phyloP scores from a whole-genome alignment of 2,329 filamentous ascomycete genomes.

The Stagonosporopsis cucurbitacearum region DNA sequence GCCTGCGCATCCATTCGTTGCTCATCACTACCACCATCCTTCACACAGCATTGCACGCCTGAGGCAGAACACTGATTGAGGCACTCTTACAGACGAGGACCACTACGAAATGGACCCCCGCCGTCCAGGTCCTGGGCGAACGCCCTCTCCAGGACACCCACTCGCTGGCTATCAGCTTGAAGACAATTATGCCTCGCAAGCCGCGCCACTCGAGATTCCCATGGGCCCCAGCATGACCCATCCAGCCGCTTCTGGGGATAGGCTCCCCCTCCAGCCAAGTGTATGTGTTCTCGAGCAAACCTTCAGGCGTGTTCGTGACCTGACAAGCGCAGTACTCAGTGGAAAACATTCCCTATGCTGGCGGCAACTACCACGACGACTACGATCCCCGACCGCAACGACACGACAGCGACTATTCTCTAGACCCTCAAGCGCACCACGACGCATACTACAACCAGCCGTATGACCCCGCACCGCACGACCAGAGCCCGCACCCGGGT shows the following conservation, averaged over 20 bases:
- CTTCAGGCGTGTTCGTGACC: neutral
- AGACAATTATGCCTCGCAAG: constrained; percentile 69
- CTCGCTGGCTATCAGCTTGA: constrained; percentile 81
- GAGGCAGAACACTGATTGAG: constrained; percentile 28
- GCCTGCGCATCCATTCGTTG: constrained; percentile 22
- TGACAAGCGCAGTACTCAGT: constrained; percentile 67
- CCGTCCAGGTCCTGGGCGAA: constrained; percentile 52
- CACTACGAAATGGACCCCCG: constrained; percentile 59
- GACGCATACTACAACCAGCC: constrained; percentile 85
- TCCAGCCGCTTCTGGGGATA: constrained; percentile 70
- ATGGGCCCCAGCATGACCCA: constrained; percentile 61
- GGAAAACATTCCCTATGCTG: constrained; percentile 70
- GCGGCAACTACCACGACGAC: constrained; percentile 64
- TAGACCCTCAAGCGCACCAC: constrained; percentile 85
- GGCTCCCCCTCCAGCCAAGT: constrained; percentile 82
- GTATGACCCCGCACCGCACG: constrained; percentile 73
- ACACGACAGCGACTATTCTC: constrained; percentile 68
- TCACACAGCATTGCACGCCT: constrained; percentile 22
- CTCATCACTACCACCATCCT: constrained; percentile 2
- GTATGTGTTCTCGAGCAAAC: constrained; percentile 59
- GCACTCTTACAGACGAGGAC: constrained; percentile 32
- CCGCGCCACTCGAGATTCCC: constrained; percentile 70
- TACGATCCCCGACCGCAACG: constrained; percentile 58
- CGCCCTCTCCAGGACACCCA: constrained; percentile 79
- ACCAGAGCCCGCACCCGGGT: constrained; percentile 60